Evolutionary conservation across 805 yeast species (phyloP), one percentile per base, ranked within the genome.

Genomic region (Candida schatavii): DNA sequence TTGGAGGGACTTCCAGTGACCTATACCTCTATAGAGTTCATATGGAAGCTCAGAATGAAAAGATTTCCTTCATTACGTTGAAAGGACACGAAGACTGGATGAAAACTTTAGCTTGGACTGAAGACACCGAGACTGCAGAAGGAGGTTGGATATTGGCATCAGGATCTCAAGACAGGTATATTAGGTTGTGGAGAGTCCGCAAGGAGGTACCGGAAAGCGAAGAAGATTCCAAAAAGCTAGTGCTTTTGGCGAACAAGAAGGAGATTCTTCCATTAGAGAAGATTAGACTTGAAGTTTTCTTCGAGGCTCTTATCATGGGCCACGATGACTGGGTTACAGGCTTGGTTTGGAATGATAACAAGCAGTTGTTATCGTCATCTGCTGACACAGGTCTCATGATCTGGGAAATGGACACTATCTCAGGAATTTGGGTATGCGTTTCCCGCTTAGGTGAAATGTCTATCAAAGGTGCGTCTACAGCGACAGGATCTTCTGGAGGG

Each of bases 71-170:
- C 5, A 85, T 89, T 1, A 66, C 66, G 6, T 62, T 93, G 26
- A 74, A 81, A 21, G 99, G 99, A 3, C 99, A 93, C 59, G 99
- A 93, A 62, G 97, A 90, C 62, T 93, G 99, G 99, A 78, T 93
- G 39, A 85, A 85, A 56, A 74, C 88, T 11, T 63, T 93, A 23
- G 74, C 81, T 1, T 78, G 88, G 55, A 78, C 75, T 28, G 62
- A 72, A 43, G 66, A 66, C 30, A 72, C 66, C 15, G 60, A 62
- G 0, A 23, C 27, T 23, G 27, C 7, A 23, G 35, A 15, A 5
- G 21, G 20, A 10, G 81, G 78, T 45, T 79, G 74, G 51, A 57
- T 87, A 2, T 67, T 93, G 21, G 98, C 98, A 4, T 79, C 86
- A 42, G 98, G 96, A 0, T 84, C 96, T 1, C 96, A 93, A 57